Conservation (phyloP, 768 basidiomycete species). For the Kwoniella newhampshirensis region DNA sequence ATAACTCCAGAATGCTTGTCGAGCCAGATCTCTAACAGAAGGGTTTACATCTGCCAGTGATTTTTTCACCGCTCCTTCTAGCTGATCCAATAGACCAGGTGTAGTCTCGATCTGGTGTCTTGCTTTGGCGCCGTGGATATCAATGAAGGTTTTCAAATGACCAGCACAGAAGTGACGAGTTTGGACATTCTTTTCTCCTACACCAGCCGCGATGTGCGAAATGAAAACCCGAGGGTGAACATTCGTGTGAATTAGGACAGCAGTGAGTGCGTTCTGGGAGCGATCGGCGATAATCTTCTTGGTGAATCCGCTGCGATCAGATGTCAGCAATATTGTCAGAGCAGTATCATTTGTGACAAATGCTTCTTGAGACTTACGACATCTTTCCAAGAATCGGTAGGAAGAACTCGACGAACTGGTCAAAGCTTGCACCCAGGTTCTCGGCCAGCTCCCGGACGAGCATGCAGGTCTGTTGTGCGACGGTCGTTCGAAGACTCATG, state of each 20-base stretch:
- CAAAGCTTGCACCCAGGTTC: constrained; percentile 67
- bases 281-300: constrained; percentile 88
- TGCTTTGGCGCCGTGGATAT: constrained; percentile 66
- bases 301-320: constrained; percentile 62
- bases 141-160: constrained; percentile 75
- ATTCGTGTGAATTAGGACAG: constrained; percentile 70
- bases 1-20: constrained; percentile 77
- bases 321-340: neutral
- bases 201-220: constrained; percentile 65
- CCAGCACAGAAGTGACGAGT: constrained; percentile 65
- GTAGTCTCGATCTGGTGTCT: constrained; percentile 66
- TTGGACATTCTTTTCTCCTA: constrained; percentile 80
- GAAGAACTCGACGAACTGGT: constrained; percentile 75
- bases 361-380: constrained; percentile 55
- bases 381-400: constrained; percentile 77
- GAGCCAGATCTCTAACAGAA: constrained; percentile 69
- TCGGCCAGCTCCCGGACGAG: constrained; percentile 73
- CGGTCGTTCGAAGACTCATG: constrained; percentile 84
- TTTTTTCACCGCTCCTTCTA: constrained; percentile 74
- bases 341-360: neutral
- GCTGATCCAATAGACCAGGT: constrained; percentile 63
- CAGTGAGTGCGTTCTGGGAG: constrained; percentile 70
- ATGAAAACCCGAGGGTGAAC: constrained; percentile 69
- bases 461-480: constrained; percentile 72
- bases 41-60: constrained; percentile 76